phyloP scores from a whole-genome alignment of 495 filamentous ascomycete genomes.

The Choiromyces venosus region DNA sequence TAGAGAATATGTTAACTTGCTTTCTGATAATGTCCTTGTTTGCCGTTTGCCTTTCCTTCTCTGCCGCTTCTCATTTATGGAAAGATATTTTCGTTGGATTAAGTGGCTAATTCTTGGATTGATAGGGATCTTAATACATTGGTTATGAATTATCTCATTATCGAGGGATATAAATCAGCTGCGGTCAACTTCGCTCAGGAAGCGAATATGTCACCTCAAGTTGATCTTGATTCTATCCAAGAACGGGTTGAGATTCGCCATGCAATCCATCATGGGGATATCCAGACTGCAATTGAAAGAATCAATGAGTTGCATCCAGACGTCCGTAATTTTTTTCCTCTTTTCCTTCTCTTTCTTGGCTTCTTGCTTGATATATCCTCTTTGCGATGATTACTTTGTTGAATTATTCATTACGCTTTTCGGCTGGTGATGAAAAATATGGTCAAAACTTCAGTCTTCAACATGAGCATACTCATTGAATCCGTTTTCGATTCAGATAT shows the following conservation, averaged over 20 bases:
- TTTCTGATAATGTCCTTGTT: slow-evolving; percentile 52
- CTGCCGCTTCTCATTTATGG: slow-evolving; percentile 11
- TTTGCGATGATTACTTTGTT: slow-evolving; percentile 99
- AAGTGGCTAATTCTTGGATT: slow-evolving; percentile 9
- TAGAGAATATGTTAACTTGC: slow-evolving; percentile 77
- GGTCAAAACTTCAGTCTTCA: slow-evolving; percentile 83
- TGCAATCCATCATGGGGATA: slow-evolving; percentile 74
- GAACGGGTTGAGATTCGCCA: slow-evolving; percentile 72
- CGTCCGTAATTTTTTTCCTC: slow-evolving; percentile 56
- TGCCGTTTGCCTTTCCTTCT: slow-evolving; percentile 24
- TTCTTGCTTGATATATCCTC: slow-evolving; percentile 83
- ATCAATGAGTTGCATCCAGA: slow-evolving; percentile 87
- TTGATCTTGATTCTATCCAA: slow-evolving; percentile 65
- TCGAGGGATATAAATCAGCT: slow-evolving; percentile 88
- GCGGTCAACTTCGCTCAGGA: slow-evolving; percentile 90
- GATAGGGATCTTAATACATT: slow-evolving; percentile 86
- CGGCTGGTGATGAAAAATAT: slow-evolving; percentile 87
- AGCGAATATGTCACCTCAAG: slow-evolving; percentile 73
- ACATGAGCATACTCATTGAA: slow-evolving; percentile 64
- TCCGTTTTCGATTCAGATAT: background rate
- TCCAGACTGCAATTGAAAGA: slow-evolving; percentile 74
- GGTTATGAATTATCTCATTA: slow-evolving; percentile 96
- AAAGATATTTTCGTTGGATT: background rate
- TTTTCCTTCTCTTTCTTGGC: slow-evolving; percentile 16
- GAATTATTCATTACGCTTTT: slow-evolving; percentile 47